Conservation (phyloP, 352 stramenopile genomes). For the Pythium sukuiense region DNA sequence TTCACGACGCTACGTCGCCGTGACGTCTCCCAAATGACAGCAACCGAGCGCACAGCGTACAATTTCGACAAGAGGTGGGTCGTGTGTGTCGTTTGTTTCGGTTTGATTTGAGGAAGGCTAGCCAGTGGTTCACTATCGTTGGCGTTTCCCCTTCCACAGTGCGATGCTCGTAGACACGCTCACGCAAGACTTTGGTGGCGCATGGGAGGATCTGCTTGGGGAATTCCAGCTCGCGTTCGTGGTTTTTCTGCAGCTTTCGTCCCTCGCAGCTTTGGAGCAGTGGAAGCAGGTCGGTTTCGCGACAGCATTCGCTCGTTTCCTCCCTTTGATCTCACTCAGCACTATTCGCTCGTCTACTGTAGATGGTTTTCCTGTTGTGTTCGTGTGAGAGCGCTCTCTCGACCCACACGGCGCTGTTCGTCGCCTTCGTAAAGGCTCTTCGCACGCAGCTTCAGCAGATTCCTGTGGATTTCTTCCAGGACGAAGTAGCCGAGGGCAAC, state of each 20-base stretch:
- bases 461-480: conserved; percentile 23
- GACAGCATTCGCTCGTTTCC: neutral
- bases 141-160: conserved; percentile 20
- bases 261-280: conserved; percentile 90
- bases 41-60: conserved; percentile 64
- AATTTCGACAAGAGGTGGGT: conserved; percentile 76
- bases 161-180: conserved; percentile 48
- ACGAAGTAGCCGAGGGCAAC: conserved; percentile 20
- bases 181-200: conserved; percentile 6
- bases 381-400: conserved; percentile 32
- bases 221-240: conserved; percentile 94
- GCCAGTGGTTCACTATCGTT: too few species aligned
- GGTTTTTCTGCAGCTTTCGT: conserved; percentile 93
- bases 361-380: conserved; percentile 39
- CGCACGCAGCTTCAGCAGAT: conserved; percentile 39
- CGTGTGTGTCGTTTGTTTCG: neutral
- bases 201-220: conserved; percentile 85
- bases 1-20: conserved; percentile 63
- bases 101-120: neutral
- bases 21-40: conserved; percentile 35
- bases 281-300: conserved; percentile 70
- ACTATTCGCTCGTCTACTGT: neutral
- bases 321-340: too few species aligned
- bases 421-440: conserved; percentile 31
- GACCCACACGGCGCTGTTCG: conserved; percentile 28